Evolutionary conservation across 23 red algal genomes (phyloP).

Genomic region (Chondrus crispus): DNA sequence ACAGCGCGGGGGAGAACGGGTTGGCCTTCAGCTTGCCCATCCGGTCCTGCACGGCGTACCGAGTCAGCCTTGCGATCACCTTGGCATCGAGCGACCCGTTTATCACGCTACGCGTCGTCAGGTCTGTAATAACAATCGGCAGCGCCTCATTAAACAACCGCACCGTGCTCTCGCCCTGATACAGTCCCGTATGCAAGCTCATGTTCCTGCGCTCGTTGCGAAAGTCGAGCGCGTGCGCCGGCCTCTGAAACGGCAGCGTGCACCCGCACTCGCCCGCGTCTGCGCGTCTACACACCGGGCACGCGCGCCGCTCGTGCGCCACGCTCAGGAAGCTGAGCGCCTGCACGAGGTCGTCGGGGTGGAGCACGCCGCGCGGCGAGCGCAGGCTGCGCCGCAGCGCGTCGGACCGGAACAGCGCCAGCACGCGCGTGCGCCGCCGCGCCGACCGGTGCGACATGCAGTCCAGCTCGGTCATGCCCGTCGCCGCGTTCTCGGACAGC

Average conservation of each 20-base stretch:
- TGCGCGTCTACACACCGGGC: background rate
- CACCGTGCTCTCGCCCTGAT: slow-evolving; percentile 20
- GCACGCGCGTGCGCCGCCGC: slow-evolving; percentile 12
- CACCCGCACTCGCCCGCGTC: slow-evolving; percentile 21
- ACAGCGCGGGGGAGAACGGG: background rate
- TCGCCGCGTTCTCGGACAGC: background rate
- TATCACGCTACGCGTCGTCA: slow-evolving; percentile 18
- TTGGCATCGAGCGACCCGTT: background rate
- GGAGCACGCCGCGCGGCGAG: background rate
- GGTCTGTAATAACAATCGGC: background rate
- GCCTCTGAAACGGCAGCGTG: slow-evolving; percentile 8
- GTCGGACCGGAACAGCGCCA: background rate
- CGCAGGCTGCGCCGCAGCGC: background rate
- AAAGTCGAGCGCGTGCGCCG: slow-evolving; percentile 55
- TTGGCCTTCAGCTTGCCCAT: background rate
- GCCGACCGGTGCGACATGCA: slow-evolving; percentile 8
- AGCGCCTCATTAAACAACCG: slow-evolving; percentile 3
- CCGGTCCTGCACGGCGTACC: background rate
- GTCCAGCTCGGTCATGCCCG: slow-evolving; percentile 12
- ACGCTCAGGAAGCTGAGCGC: background rate
- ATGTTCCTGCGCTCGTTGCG: slow-evolving; percentile 36
- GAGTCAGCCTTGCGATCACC: background rate
- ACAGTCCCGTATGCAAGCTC: slow-evolving; percentile 33
- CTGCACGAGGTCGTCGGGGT: background rate
- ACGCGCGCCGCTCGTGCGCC: background rate